These are phyloP conservation scores for Penicillium lividum DNA, from an alignment of 495 filamentous ascomycete species.

Conservation along the genomic window DNA sequence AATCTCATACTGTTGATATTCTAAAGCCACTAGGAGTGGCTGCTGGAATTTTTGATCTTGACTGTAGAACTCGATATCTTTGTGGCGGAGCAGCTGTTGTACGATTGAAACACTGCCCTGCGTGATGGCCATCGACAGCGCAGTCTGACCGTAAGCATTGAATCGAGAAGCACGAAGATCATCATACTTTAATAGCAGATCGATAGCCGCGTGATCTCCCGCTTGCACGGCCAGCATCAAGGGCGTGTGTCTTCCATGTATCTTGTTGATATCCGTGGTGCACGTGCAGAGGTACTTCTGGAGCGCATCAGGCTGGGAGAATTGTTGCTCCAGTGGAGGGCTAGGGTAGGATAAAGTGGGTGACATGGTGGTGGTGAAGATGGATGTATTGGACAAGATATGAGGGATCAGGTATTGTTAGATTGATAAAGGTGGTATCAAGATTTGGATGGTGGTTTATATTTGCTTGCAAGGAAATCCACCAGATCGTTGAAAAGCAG, in stretches of 20 bases:
- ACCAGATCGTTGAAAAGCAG: neutral
- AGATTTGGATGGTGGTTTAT: neutral
- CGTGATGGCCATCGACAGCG: neutral
- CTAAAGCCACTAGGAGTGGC: neutral
- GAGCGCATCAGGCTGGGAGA: neutral
- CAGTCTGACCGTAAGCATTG: neutral
- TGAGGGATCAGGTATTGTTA: neutral
- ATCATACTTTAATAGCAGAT: neutral
- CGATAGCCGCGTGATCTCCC: neutral
- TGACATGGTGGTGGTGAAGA: neutral
- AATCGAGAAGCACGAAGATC: neutral
- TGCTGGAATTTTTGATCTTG: neutral
- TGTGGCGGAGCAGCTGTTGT: neutral
- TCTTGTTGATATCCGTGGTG: neutral
- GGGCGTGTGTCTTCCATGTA: neutral
- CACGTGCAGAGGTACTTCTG: neutral
- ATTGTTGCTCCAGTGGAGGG: neutral
- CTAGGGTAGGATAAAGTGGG: neutral
- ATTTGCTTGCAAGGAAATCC: neutral
- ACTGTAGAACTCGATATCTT: too few species aligned
- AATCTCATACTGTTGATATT: neutral
- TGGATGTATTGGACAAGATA: neutral
- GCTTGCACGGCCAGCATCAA: neutral
- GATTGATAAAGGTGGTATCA: neutral
- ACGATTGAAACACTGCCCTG: neutral